Evolutionary conservation across 805 yeast species (phyloP).

Genomic region (Cyberlindnera xishuangbannaensis): DNA sequence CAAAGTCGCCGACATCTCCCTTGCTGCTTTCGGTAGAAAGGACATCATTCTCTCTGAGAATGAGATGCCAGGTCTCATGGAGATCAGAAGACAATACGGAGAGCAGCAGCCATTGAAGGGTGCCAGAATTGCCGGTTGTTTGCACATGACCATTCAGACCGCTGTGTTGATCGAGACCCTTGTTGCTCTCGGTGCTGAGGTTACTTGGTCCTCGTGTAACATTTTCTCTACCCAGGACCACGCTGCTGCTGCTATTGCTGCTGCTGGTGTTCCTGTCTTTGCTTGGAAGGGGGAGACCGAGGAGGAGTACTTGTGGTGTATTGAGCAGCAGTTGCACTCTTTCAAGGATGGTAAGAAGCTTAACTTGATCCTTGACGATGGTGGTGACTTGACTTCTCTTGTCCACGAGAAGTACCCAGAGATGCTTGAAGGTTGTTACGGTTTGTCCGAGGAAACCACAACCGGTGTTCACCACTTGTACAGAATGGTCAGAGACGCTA

Average conservation of each 20-base stretch:
- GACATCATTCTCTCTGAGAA: conserved; percentile 98
- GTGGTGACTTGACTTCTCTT: conserved; percentile 96
- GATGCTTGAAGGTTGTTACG: conserved; percentile 90
- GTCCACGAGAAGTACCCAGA: conserved; percentile 98
- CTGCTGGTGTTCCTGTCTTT: conserved; percentile 97
- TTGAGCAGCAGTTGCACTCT: conserved; percentile 97
- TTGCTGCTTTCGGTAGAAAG: conserved; percentile 99
- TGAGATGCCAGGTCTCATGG: conserved; percentile 99
- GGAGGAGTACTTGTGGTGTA: conserved; percentile 99
- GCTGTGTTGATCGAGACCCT: conserved; percentile 98
- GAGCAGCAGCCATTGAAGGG: conserved; percentile 92
- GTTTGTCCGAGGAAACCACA: conserved; percentile 98
- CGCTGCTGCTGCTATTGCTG: conserved; percentile 99
- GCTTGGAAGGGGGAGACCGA: conserved; percentile 99
- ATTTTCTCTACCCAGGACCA: conserved; percentile 99
- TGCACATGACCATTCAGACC: conserved; percentile 99
- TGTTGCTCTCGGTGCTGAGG: conserved; percentile 97
- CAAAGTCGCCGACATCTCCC: conserved; percentile 96
- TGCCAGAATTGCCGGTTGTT: conserved; percentile 98
- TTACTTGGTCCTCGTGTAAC: conserved; percentile 99
- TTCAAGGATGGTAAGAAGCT: conserved; percentile 94
- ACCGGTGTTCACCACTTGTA: conserved; percentile 99
- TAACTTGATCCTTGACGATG: conserved; percentile 97
- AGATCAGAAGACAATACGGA: conserved; percentile 92
- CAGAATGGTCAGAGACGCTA: conserved; percentile 86